Conservation (phyloP, 1,284 basidiomycete genomes). For the Ustilago esculenta region DNA sequence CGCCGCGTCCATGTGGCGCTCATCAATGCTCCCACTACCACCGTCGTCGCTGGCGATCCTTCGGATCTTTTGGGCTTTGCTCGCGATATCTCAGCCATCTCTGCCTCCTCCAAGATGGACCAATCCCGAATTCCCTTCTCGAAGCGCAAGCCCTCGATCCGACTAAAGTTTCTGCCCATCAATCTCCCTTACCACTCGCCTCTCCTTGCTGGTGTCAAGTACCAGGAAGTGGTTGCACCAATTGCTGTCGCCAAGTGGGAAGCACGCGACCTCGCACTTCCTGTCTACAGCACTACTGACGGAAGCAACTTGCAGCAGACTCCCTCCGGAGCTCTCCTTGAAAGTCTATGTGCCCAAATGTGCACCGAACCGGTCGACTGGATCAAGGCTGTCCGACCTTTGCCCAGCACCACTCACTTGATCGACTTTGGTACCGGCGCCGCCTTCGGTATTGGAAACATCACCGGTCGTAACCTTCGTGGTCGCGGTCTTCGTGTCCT, state of each 20-base stretch:
- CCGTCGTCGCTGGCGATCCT: conserved; percentile 91
- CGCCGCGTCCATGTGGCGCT: conserved; percentile 86
- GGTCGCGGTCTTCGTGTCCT: conserved; percentile 86
- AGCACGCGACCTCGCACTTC: conserved; percentile 78
- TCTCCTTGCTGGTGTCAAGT: conserved; percentile 79
- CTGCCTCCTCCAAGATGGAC: conserved; percentile 85
- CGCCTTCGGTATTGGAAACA: conserved; percentile 87
- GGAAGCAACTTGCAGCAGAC: conserved; percentile 52
- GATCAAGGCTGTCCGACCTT: conserved; percentile 85
- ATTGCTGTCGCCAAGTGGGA: conserved; percentile 82
- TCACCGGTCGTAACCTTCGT: conserved; percentile 88
- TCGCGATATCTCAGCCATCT: conserved; percentile 85
- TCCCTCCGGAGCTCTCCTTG: conserved; percentile 40
- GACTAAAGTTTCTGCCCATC: conserved; percentile 90
- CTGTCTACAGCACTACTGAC: conserved; percentile 87
- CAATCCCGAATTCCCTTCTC: conserved; percentile 93
- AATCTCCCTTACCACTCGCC: conserved; percentile 93
- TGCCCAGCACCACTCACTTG: conserved; percentile 84
- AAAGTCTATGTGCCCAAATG: conserved; percentile 74
- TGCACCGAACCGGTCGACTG: conserved; percentile 92
- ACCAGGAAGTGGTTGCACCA: conserved; percentile 72
- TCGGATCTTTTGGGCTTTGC: conserved; percentile 93
- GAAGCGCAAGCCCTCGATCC: conserved; percentile 93
- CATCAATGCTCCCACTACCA: conserved; percentile 88
- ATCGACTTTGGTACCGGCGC: conserved; percentile 95